Evolutionary conservation across 140 eudicot species (phyloP), one percentile per base, ranked within the genome.

Genomic region (Bidens hawaiensis): DNA sequence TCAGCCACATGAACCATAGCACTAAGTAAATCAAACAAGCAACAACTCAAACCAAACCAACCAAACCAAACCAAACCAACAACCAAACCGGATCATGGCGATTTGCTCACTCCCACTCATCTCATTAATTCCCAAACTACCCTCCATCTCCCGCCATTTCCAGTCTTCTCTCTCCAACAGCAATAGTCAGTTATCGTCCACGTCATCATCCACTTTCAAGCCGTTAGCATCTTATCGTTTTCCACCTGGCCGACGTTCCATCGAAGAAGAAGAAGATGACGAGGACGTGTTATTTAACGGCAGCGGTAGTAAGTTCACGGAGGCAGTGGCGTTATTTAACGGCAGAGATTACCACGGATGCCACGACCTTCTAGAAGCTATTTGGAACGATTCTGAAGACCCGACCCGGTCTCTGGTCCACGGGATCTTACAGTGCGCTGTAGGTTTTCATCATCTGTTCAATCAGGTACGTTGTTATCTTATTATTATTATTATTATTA

Each of bases 361-460:
- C 73, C 97, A 90, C 47, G 97, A 90, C 68, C 59, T 70, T 40
- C 86, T 90, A 17, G 97, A 90, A 75, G 42, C 74, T 4, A 75
- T 90, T 0, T 90, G 97, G 97, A 81, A 87, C 78, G 65, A 70
- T 15, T 75, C 96, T 11, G 72, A 87, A 36, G 97, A 82, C 38
- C 97, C 97, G 0, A 38, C 60, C 4, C 90, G 96, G 2, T 82
- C 88, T 0, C 86, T 90, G 15, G 70, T 86, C 19, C 97, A 90
- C 38, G 96, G 81, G 34, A 78, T 90, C 57, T 76, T 90, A 3
- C 97, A 90, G 64, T 90, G 96, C 72, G 90, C 96, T 6, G 97
- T 90, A 0, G 97, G 94, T 21, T 84, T 90, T 49, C 94, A 90
- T 67, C 97, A 90, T 75, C 96, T 90, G 71, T 90, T 90, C 73